Evolutionary conservation across 202 grass and related monocot genomes (phyloP).

Genomic region (Dendrocalamus latiflorus): DNA sequence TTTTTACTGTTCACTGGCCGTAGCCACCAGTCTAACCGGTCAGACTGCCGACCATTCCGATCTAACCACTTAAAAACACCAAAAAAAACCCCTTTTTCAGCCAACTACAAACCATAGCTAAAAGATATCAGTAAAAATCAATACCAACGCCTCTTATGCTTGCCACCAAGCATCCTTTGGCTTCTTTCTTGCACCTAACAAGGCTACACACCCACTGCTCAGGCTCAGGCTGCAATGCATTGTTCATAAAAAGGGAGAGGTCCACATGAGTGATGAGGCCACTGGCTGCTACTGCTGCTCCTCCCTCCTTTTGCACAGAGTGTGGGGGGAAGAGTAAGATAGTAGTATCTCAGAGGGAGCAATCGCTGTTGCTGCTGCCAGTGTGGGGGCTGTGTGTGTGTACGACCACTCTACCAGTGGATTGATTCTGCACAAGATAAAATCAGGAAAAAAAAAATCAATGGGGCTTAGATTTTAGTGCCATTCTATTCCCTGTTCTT

Average conservation of each 20-base stretch:
- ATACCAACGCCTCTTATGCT: background rate
- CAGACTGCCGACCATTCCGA: no score
- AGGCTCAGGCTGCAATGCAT: background rate
- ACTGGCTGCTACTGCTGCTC: background rate
- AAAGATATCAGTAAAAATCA: no score
- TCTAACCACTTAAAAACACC: no score
- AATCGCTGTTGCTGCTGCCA: slow-evolving; percentile 7
- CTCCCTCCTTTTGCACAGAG: slow-evolving; percentile 23
- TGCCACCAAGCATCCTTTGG: slow-evolving; percentile 32
- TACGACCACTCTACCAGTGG: background rate
- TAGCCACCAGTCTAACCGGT: no score
- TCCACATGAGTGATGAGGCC: slow-evolving; percentile 30
- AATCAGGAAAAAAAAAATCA: background rate
- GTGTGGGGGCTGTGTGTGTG: slow-evolving; percentile 4
- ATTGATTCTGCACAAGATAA: slow-evolving; percentile 6
- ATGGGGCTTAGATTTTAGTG: slow-evolving; percentile 1
- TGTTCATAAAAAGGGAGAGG: slow-evolving; percentile 9
- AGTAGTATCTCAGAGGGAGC: background rate
- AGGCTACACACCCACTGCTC: background rate
- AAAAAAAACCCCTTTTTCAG: no score
- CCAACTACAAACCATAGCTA: no score
- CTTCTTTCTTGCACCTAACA: slow-evolving; percentile 41
- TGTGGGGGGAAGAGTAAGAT: slow-evolving; percentile 31
- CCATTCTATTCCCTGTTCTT: slow-evolving; percentile 13
- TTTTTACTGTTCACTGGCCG: no score